A percentile compares a stretch with the other conserved stretches of the same genome.
Conservation (phyloP, 768 basidiomycete genomes). For the Tephrocybe sp. region DNA sequence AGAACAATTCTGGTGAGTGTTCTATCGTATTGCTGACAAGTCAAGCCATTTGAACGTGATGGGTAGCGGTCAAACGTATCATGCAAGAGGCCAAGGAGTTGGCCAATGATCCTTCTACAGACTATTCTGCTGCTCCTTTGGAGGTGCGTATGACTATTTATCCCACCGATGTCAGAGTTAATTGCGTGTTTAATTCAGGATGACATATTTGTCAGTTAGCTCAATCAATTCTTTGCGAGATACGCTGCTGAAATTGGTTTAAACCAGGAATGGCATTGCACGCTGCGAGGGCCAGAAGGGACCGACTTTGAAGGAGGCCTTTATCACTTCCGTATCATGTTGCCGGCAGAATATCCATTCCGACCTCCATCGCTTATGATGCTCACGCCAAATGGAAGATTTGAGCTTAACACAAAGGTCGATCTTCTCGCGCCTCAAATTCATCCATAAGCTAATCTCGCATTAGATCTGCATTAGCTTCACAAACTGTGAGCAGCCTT, state of each 20-base stretch:
- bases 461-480: conserved; percentile 89
- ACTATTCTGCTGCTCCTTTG: conserved; percentile 84
- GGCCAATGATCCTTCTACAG: conserved; percentile 78
- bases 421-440: background rate
- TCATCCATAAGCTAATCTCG: conserved; percentile 1
- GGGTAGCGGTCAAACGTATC: conserved; percentile 90
- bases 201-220: conserved; percentile 78
- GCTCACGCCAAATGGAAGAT: conserved; percentile 95
- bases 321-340: conserved; percentile 91
- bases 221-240: conserved; percentile 1
- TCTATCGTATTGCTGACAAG: background rate
- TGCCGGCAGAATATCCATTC: conserved; percentile 96
- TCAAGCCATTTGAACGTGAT: background rate
- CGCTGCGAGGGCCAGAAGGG: conserved; percentile 83
- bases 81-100: conserved; percentile 95
- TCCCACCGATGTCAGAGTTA: background rate
- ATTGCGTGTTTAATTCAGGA: conserved; percentile 45
- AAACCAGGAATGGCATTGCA: conserved; percentile 89
- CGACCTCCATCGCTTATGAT: conserved; percentile 95
- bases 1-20: conserved; percentile 79
- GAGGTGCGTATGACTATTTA: conserved; percentile 45
- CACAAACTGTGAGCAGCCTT: conserved; percentile 68
- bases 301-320: conserved; percentile 94
- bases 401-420: conserved; percentile 95
- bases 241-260: conserved; percentile 20